Evolutionary conservation across 345 rosid genomes (phyloP).

Genomic region (Anastatica hierochuntica): DNA sequence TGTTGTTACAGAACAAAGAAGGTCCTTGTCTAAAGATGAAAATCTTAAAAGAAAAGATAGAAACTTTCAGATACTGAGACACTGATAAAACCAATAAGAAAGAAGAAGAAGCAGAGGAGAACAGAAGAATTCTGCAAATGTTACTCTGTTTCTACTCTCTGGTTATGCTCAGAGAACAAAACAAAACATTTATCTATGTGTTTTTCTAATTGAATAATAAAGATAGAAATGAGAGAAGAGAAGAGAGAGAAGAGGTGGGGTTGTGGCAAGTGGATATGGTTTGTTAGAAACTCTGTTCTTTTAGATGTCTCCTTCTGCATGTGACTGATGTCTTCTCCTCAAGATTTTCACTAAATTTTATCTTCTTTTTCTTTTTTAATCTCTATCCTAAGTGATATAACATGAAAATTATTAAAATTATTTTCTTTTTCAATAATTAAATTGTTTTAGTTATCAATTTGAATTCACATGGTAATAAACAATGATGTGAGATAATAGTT

Average conservation of each 20-base stretch:
- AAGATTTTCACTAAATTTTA: not conserved
- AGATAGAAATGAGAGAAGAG: conserved; percentile 5
- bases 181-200: not conserved
- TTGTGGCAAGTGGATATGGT: conserved; percentile 57
- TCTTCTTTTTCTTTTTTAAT: conserved; percentile 3
- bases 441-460: not conserved
- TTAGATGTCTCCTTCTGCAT: conserved; percentile 45
- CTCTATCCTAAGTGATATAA: no score
- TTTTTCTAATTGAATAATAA: not conserved
- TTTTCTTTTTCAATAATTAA: not conserved
- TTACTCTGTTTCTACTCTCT: conserved; percentile 3
- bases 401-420: no score
- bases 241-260: conserved; percentile 7
- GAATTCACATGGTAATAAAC: conserved; percentile 9
- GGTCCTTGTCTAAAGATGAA: no score
- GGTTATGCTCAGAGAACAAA: conserved; percentile 21
- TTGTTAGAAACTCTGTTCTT: conserved; percentile 11
- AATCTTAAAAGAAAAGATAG: no score
- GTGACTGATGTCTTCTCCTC: conserved; percentile 37
- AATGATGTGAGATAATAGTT: not conserved
- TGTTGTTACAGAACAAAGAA: no score
- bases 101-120: conserved; percentile 10
- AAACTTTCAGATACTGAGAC: conserved; percentile 10
- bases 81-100: conserved; percentile 7
- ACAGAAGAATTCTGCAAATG: conserved; percentile 23